Percentiles rank a stretch among this genome's conserved stretches.
Conservation (phyloP, 2,329 filamentous ascomycete species). For the Ophiostoma montium region DNA sequence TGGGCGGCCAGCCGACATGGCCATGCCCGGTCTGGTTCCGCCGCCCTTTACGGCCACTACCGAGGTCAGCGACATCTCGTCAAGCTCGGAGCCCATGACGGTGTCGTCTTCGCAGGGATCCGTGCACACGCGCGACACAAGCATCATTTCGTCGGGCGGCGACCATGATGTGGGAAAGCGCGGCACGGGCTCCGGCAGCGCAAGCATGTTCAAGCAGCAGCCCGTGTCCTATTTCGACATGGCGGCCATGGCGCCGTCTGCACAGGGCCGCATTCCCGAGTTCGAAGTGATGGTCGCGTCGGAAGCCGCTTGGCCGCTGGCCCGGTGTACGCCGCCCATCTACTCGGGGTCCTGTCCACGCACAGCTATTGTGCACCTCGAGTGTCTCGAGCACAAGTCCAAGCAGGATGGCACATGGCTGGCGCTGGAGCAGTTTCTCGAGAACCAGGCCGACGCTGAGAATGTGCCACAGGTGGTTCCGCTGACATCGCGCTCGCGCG, state of each 20-base stretch:
- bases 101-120: constrained; percentile 28
- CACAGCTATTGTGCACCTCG: constrained; percentile 36
- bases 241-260: constrained; percentile 12
- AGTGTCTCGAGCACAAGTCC: constrained; percentile 35
- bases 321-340: constrained; percentile 32
- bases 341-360: constrained; percentile 31
- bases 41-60: constrained; percentile 19
- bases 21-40: constrained; percentile 12
- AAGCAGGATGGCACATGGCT: constrained; percentile 34
- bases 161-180: constrained; percentile 17
- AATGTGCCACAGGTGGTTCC: constrained; percentile 30
- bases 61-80: constrained; percentile 28
- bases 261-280: constrained; percentile 25
- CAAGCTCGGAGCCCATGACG: constrained; percentile 28
- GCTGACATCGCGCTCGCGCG: constrained; percentile 37
- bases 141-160: constrained; percentile 27
- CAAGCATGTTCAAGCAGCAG: not conserved
- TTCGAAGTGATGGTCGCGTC: constrained; percentile 33
- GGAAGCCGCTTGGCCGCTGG: constrained; percentile 36
- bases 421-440: constrained; percentile 28
- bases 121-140: constrained; percentile 32
- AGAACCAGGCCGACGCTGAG: constrained; percentile 20
- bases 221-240: constrained; percentile 8
- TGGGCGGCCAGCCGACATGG: constrained; percentile 20
- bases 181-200: not conserved